phyloP scores from a whole-genome alignment of 2,329 filamentous ascomycete species.

The Aspergillus brasiliensis region DNA sequence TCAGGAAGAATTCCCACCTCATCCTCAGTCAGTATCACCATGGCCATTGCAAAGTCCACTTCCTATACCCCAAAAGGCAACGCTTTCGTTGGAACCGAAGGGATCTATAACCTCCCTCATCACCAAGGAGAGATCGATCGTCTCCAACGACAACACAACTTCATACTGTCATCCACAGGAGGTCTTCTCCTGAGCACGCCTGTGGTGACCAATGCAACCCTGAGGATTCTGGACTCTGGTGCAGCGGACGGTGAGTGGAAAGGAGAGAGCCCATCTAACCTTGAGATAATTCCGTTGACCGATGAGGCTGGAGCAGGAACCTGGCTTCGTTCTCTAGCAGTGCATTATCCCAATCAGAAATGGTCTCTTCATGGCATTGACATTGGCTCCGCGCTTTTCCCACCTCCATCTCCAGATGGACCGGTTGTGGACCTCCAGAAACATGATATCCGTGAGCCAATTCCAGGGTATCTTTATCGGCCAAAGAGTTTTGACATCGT shows the following conservation, averaged over 20 bases:
- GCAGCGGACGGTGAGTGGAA: slow-evolving; percentile 16
- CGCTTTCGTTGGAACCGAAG: slow-evolving; percentile 15
- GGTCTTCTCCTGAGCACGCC: slow-evolving; percentile 4
- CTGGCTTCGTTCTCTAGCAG: slow-evolving; percentile 12
- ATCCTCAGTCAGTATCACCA: too few relatives aligned
- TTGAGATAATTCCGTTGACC: neutral
- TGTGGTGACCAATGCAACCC: neutral
- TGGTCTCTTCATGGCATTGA: slow-evolving; percentile 13
- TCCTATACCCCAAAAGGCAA: neutral
- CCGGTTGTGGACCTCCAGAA: slow-evolving; percentile 2
- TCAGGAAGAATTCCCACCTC: too few relatives aligned
- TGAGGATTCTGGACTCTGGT: slow-evolving; percentile 12
- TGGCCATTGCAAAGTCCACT: neutral
- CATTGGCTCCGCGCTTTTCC: slow-evolving; percentile 11
- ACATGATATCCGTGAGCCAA: slow-evolving; percentile 13
- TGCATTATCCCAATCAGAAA: slow-evolving; percentile 1
- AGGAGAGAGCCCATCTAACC: too few relatives aligned
- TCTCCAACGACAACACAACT: slow-evolving; percentile 13
- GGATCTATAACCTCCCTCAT: slow-evolving; percentile 15
- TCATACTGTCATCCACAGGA: slow-evolving; percentile 13
- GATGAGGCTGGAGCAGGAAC: neutral
- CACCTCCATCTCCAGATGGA: neutral
- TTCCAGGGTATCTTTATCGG: slow-evolving; percentile 9
- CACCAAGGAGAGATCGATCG: slow-evolving; percentile 14
- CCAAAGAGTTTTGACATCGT: slow-evolving; percentile 12